Percentiles rank a stretch among this genome's conserved stretches.
These are phyloP conservation scores for Boletus rex-veris DNA, from an alignment of 768 basidiomycete species.

Conservation along the genomic window DNA sequence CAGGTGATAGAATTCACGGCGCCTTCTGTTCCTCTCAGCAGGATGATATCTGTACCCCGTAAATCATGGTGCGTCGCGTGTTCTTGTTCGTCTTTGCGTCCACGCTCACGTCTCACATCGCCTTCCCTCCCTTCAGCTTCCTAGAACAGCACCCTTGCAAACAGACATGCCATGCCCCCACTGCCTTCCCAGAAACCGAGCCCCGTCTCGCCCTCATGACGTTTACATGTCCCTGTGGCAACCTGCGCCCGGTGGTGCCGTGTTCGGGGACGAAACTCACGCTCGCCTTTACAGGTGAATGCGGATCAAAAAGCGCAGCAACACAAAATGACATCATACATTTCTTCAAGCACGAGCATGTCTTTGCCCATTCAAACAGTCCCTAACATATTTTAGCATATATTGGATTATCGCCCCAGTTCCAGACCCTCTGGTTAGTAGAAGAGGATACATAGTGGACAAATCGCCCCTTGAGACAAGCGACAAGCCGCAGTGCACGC, in stretches of 20 bases:
- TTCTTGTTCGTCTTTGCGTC: neutral
- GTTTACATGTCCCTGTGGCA: slow-evolving; percentile 78
- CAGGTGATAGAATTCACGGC: too few relatives aligned
- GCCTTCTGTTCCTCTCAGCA: too few relatives aligned
- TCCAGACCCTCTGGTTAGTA: neutral
- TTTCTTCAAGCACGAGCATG: too few relatives aligned
- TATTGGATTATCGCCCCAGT: too few relatives aligned
- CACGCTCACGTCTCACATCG: neutral
- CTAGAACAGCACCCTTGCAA: slow-evolving; percentile 75
- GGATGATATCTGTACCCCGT: slow-evolving; percentile 38
- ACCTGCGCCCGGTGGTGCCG: slow-evolving; percentile 65
- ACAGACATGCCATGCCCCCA: slow-evolving; percentile 82
- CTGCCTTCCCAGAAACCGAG: slow-evolving; percentile 73
- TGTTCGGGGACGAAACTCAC: slow-evolving; percentile 54
- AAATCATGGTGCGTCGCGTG: slow-evolving; percentile 64
- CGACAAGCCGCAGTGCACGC: neutral
- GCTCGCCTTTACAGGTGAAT: slow-evolving; percentile 80
- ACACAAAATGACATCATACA: too few relatives aligned
- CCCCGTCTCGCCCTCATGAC: slow-evolving; percentile 69
- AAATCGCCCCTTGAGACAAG: neutral
- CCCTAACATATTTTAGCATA: too few relatives aligned
- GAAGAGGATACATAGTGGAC: too few relatives aligned
- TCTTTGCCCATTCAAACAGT: too few relatives aligned
- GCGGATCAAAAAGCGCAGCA: slow-evolving; percentile 83
- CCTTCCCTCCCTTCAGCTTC: slow-evolving; percentile 38